Conservation (phyloP, 202 grass and related monocot species). For the Setaria viridis region DNA sequence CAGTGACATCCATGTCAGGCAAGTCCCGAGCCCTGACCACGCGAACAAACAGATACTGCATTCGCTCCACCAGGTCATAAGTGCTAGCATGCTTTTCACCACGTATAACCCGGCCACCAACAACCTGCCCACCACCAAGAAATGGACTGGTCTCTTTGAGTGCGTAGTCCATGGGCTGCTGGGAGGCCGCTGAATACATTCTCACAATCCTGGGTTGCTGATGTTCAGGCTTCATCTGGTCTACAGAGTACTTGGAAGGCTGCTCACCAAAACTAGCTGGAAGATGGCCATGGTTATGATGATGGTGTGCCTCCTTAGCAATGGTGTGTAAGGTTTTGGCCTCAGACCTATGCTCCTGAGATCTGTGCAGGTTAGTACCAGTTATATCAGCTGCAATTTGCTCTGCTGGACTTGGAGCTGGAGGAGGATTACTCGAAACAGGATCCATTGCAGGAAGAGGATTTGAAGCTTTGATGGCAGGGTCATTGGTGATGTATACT, state of each 20-base stretch:
- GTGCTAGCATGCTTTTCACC: slow-evolving; percentile 84
- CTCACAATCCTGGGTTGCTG: slow-evolving; percentile 68
- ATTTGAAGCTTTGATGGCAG: slow-evolving; percentile 80
- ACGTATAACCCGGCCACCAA: slow-evolving; percentile 88
- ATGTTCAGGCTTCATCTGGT: slow-evolving; percentile 74
- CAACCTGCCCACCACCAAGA: slow-evolving; percentile 92
- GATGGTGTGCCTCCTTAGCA: slow-evolving; percentile 61
- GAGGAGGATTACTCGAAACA: slow-evolving; percentile 60
- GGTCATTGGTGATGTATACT: slow-evolving; percentile 90
- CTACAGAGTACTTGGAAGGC: slow-evolving; percentile 59
- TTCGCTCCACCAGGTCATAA: slow-evolving; percentile 95
- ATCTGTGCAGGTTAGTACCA: slow-evolving; percentile 52
- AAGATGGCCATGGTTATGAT: slow-evolving; percentile 55
- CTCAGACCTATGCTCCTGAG: slow-evolving; percentile 54
- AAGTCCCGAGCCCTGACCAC: slow-evolving; percentile 94
- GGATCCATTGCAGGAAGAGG: slow-evolving; percentile 75
- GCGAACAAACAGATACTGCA: slow-evolving; percentile 97
- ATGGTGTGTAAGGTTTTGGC: slow-evolving; percentile 61
- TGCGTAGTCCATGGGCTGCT: slow-evolving; percentile 89
- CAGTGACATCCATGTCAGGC: slow-evolving; percentile 81
- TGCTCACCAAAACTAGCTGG: slow-evolving; percentile 61
- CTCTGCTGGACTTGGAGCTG: slow-evolving; percentile 54
- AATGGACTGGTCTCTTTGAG: slow-evolving; percentile 95
- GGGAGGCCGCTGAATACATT: slow-evolving; percentile 86
- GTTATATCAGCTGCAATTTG: slow-evolving; percentile 67